Evolutionary conservation across 345 rosid species (phyloP), one percentile per base, ranked within the genome.

Genomic region (Excoecaria agallocha): DNA sequence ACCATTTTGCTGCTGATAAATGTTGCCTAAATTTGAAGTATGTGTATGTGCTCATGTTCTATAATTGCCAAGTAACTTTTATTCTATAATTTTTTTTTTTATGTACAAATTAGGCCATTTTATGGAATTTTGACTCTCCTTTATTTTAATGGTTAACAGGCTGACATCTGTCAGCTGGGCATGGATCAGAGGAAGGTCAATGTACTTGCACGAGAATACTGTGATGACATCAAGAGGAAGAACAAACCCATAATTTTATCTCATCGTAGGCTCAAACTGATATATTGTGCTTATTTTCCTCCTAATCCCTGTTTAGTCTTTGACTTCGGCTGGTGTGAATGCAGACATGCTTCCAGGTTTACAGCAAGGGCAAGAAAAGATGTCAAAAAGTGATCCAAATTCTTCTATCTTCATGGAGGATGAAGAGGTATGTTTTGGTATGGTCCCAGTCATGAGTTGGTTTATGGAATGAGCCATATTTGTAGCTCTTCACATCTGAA

Each of bases 301-400:
- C 63, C 17, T 25, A 25, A 17, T 68, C 13, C 19, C 54, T 66
- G 24, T 19, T 73, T 68, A 25, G 72, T 55, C 52, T 19, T 68
- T 37, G 22, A 43, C 69, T 16, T 71, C 77, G 52, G 71, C 72
- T 71, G n/a, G 54, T 50, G 46, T 67, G 65, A 6, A 50, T 86
- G 75, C 87, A 92, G 98, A 91, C 84, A 92, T 94, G 97, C 89
- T 92, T 57, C 95, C 97, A 70, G 97, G 96, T 80, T 91, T 94
- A 51, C 92, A 84, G 81, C 89, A 94, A 86, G 94, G 97, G 67
- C 96, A 92, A 81, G 91, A 87, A 74, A 94, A 92, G 82, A 94
- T 94, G 96, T 89, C 96, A 55, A 94, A 92, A 75, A 88, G 92
- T 81, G 96, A 92, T 83, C 93, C 96, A 20, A 76, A 89, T 57